Conservation (phyloP, 2,329 filamentous ascomycete species). For the Fusarium sp. region DNA sequence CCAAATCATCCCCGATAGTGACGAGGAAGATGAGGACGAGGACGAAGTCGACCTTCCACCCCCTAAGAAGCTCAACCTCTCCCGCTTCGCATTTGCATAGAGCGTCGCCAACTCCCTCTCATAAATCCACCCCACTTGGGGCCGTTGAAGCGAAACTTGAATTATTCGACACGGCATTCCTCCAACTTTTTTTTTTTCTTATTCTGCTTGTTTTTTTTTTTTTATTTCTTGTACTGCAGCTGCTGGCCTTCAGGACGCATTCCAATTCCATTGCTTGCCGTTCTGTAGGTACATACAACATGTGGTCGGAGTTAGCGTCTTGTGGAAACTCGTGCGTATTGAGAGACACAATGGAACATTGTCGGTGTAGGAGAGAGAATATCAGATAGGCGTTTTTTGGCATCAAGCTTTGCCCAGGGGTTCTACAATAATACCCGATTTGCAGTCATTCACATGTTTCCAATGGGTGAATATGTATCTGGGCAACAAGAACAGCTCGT, state of each 20-base stretch:
- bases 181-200: conserved; percentile 19
- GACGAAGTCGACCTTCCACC: conserved; percentile 45
- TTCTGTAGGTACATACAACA: conserved; percentile 17
- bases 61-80: conserved; percentile 55
- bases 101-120: not conserved
- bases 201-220: not conserved
- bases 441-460: not conserved
- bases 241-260: not conserved
- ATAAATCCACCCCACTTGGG: not conserved
- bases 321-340: conserved; percentile 13
- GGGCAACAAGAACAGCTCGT: not conserved
- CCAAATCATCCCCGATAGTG: conserved; percentile 62
- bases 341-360: conserved; percentile 8
- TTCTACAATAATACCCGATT: conserved; percentile 18
- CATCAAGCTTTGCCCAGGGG: conserved; percentile 15
- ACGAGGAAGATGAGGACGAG: conserved; percentile 53
- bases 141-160: conserved; percentile 1
- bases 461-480: not conserved
- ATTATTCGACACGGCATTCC: conserved; percentile 26
- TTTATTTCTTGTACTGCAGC: conserved; percentile 11
- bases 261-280: conserved; percentile 5
- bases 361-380: conserved; percentile 17
- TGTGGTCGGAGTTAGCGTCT: conserved; percentile 21
- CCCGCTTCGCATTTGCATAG: conserved; percentile 56
- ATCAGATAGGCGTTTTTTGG: conserved; percentile 35